These are phyloP conservation scores for Pichiaceae sp. DNA, from an alignment of 1,139 yeast genomes.

Conservation along the genomic window DNA sequence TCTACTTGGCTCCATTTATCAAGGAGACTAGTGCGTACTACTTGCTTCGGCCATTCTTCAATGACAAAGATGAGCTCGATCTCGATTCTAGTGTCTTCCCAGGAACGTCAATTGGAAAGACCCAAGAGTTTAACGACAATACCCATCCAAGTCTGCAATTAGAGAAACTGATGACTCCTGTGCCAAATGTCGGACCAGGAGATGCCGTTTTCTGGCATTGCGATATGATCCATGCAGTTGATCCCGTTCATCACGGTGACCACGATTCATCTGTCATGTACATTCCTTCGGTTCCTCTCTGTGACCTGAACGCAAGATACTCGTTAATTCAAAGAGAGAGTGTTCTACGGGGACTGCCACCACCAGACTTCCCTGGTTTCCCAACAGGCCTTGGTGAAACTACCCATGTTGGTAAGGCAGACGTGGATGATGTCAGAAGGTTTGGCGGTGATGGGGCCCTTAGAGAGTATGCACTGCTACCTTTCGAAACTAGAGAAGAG, in stretches of 20 bases:
- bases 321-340: neutral
- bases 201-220: constrained; percentile 45
- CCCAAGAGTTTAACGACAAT: constrained; percentile 22
- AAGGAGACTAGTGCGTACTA: constrained; percentile 32
- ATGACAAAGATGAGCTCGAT: constrained; percentile 19
- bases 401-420: constrained; percentile 15
- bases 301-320: constrained; percentile 7
- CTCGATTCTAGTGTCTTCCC: constrained; percentile 20
- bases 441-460: constrained; percentile 16
- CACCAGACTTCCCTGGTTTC: constrained; percentile 1
- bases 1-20: constrained; percentile 33
- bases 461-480: constrained; percentile 13
- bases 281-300: constrained; percentile 28
- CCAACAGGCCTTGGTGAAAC: constrained; percentile 19
- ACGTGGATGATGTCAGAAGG: constrained; percentile 11
- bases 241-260: constrained; percentile 30
- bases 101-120: constrained; percentile 27
- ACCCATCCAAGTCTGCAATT: constrained; percentile 27
- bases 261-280: constrained; percentile 33
- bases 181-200: constrained; percentile 30
- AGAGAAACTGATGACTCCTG: constrained; percentile 21
- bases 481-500: neutral
- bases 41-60: constrained; percentile 38
- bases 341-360: constrained; percentile 1
- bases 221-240: constrained; percentile 41